A percentile compares a stretch with the other conserved stretches of the same genome.
phyloP scores from a whole-genome alignment of 371 early-diverging fungal species.

The Furculomyces boomerangus region DNA sequence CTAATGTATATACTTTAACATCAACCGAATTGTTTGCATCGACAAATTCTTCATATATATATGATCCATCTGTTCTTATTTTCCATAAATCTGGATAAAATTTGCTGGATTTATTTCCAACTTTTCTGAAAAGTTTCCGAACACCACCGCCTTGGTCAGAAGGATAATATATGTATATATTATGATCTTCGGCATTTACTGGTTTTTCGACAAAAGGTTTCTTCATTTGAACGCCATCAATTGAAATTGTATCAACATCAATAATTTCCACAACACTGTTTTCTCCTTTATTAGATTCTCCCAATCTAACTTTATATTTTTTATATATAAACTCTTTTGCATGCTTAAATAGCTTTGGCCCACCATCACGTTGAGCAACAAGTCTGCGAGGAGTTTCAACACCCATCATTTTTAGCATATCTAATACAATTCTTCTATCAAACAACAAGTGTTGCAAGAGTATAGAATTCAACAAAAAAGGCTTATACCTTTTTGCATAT shows the following conservation, averaged over 20 bases:
- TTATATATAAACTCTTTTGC: constrained; percentile 24
- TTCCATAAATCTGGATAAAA: constrained; percentile 46
- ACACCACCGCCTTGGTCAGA: constrained; percentile 75
- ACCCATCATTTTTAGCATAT: constrained; percentile 61
- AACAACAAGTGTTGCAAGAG: constrained; percentile 77
- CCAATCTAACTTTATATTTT: constrained; percentile 9
- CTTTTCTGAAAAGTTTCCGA: constrained; percentile 88
- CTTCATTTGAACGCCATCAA: constrained; percentile 40
- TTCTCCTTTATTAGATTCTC: not conserved
- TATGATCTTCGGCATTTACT: constrained; percentile 90
- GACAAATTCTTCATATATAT: constrained; percentile 91
- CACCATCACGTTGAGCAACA: constrained; percentile 51
- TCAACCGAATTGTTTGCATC: constrained; percentile 87
- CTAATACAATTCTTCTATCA: constrained; percentile 81
- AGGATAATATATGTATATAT: constrained; percentile 89
- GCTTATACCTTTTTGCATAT: constrained; percentile 66
- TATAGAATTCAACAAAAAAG: constrained; percentile 83
- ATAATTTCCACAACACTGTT: constrained; percentile 26
- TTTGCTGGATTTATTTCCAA: constrained; percentile 92
- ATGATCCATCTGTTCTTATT: constrained; percentile 65
- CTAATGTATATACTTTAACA: constrained; percentile 94
- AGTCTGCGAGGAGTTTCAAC: constrained; percentile 79
- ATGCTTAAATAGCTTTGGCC: constrained; percentile 34
- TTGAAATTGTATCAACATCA: constrained; percentile 54
- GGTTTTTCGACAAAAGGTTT: constrained; percentile 99